Evolutionary conservation across 495 filamentous ascomycete species (phyloP).

Genomic region (Aspergillus ostianus): DNA sequence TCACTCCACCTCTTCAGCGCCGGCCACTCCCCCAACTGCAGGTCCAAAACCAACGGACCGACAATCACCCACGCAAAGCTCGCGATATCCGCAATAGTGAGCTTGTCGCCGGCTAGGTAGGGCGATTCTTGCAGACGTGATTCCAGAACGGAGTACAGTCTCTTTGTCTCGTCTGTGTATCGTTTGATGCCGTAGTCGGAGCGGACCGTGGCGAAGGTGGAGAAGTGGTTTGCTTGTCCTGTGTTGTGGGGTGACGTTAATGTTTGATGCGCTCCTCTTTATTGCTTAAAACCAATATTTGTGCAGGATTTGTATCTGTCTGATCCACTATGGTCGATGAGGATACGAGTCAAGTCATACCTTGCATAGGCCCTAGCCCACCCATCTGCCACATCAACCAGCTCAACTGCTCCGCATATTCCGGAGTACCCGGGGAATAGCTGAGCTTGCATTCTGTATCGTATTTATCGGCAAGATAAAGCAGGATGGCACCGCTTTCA

Average conservation of each 20-base stretch:
- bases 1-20: conserved; percentile 33
- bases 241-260: not conserved
- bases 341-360: conserved; percentile 12
- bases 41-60: conserved; percentile 21
- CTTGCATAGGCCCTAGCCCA: conserved; percentile 42
- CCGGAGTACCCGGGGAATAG: conserved; percentile 39
- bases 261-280: too few relatives aligned
- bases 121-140: conserved; percentile 41
- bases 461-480: conserved; percentile 47
- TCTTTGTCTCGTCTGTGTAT: conserved; percentile 38
- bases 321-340: not conserved
- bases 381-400: conserved; percentile 49
- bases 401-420: conserved; percentile 43
- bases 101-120: conserved; percentile 39
- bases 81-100: conserved; percentile 45
- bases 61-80: conserved; percentile 36
- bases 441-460: conserved; percentile 44
- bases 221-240: conserved; percentile 47
- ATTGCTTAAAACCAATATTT: too few relatives aligned
- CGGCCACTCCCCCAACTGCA: conserved; percentile 40
- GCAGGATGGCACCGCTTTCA: conserved; percentile 47
- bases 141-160: conserved; percentile 43
- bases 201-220: conserved; percentile 32
- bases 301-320: not conserved
- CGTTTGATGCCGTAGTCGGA: conserved; percentile 44